Percentiles rank a stretch among this genome's conserved stretches.
phyloP scores from a whole-genome alignment of 2,329 filamentous ascomycete species.

The Hypoxylon sp. region DNA sequence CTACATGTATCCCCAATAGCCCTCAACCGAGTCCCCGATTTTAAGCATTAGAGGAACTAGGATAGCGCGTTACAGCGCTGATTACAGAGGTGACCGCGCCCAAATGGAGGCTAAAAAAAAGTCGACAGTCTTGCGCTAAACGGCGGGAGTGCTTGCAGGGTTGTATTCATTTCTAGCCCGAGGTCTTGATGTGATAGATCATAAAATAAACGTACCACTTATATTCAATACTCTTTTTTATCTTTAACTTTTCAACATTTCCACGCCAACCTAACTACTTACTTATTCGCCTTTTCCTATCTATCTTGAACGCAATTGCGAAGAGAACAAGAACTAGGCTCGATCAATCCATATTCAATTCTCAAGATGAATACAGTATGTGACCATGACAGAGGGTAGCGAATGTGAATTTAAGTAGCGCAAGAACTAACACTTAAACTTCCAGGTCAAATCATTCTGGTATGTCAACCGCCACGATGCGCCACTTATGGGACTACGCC shows the following conservation, averaged over 20 bases:
- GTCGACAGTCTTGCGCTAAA: slow-evolving; percentile 29
- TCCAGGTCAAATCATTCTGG: slow-evolving; percentile 77
- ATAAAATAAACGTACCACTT: slow-evolving; percentile 39
- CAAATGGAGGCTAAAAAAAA: slow-evolving; percentile 19
- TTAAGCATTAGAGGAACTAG: slow-evolving; percentile 4
- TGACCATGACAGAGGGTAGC: slow-evolving; percentile 10
- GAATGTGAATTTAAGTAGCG: slow-evolving; percentile 1
- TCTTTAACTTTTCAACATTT: slow-evolving; percentile 31
- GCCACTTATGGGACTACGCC: slow-evolving; percentile 10
- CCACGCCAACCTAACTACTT: slow-evolving; percentile 20
- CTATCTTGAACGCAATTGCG: slow-evolving; percentile 12
- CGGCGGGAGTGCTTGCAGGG: slow-evolving; percentile 43
- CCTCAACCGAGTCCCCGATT: slow-evolving; percentile 10
- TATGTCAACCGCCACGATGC: slow-evolving; percentile 56
- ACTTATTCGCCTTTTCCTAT: neutral
- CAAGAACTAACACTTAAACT: slow-evolving; percentile 44
- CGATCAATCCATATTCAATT: slow-evolving; percentile 5
- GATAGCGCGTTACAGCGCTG: slow-evolving; percentile 12
- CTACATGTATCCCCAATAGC: neutral
- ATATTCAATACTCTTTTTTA: slow-evolving; percentile 16
- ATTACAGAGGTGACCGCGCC: slow-evolving; percentile 22
- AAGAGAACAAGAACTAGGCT: neutral
- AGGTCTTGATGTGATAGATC: slow-evolving; percentile 36
- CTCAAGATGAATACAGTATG: slow-evolving; percentile 46
- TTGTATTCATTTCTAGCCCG: slow-evolving; percentile 22